These are phyloP conservation scores for Viola odorata DNA, from an alignment of 345 rosid genomes.

Conservation along the genomic window DNA sequence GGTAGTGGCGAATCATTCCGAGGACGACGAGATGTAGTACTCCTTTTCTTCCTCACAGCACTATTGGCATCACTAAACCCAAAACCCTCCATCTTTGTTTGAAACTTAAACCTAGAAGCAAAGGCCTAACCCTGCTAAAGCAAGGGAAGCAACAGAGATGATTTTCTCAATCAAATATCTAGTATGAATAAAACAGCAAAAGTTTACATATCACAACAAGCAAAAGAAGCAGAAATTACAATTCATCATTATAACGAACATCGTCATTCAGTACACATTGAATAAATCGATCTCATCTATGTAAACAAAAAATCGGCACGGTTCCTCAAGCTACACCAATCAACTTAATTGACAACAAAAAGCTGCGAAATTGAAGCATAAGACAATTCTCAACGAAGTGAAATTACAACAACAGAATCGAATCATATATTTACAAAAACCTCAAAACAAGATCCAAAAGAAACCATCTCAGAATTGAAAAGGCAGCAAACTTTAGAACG, in stretches of 20 bases:
- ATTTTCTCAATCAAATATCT: not conserved
- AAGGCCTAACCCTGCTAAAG: conserved; percentile 1
- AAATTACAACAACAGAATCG: not conserved
- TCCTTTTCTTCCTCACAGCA: conserved; percentile 65
- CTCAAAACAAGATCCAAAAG: not conserved
- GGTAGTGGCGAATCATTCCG: conserved; percentile 50
- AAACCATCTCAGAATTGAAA: not conserved
- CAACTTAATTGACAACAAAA: not conserved
- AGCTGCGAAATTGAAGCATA: not conserved
- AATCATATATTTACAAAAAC: not conserved
- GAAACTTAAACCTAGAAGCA: not conserved
- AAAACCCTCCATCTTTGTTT: conserved; percentile 45
- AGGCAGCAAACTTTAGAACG: not conserved
- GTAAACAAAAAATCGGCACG: no score
- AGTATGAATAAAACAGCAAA: not conserved
- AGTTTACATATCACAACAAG: not conserved
- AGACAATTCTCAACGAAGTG: not conserved
- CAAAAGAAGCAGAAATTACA: not conserved
- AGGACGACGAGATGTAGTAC: conserved; percentile 56
- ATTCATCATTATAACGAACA: not conserved
- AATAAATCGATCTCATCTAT: no score
- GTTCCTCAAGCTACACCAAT: no score
- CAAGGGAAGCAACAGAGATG: not conserved
- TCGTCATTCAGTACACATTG: no score
- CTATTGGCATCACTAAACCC: conserved; percentile 50